Conservation (phyloP, 257 asterid species). For the Echites panduratus region DNA sequence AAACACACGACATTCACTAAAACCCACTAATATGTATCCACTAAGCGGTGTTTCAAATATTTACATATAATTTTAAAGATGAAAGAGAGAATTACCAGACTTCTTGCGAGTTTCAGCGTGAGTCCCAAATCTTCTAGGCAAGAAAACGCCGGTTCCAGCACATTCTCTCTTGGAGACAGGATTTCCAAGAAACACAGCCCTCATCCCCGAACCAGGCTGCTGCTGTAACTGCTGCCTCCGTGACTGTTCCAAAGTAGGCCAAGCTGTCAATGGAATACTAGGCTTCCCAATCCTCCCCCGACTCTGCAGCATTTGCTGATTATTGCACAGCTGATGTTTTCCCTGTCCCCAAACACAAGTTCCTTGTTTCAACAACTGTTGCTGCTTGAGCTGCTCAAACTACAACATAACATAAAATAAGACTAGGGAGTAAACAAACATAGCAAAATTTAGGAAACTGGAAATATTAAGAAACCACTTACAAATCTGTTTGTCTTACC, state of each 20-base stretch:
- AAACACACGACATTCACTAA: neutral
- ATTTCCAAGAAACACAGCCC: constrained; percentile 43
- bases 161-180: constrained; percentile 41
- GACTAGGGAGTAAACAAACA: neutral
- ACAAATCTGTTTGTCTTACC: constrained; percentile 7
- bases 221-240: constrained; percentile 22
- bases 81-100: constrained; percentile 28
- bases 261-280: constrained; percentile 30
- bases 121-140: constrained; percentile 49
- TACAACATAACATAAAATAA: neutral
- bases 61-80: neutral
- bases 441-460: neutral
- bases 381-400: constrained; percentile 38
- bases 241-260: constrained; percentile 49
- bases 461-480: neutral
- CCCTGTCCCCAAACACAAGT: constrained; percentile 22
- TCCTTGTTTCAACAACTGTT: constrained; percentile 28
- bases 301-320: constrained; percentile 25
- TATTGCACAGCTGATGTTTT: constrained; percentile 20
- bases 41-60: neutral
- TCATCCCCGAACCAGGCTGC: constrained; percentile 34
- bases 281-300: constrained; percentile 23
- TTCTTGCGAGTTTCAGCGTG: constrained; percentile 36
- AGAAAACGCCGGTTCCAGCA: constrained; percentile 77
- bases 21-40: too few species aligned